Evolutionary conservation across 2,329 filamentous ascomycete species (phyloP), one percentile per base, ranked within the genome.

Genomic region (Westerdykella sp.): DNA sequence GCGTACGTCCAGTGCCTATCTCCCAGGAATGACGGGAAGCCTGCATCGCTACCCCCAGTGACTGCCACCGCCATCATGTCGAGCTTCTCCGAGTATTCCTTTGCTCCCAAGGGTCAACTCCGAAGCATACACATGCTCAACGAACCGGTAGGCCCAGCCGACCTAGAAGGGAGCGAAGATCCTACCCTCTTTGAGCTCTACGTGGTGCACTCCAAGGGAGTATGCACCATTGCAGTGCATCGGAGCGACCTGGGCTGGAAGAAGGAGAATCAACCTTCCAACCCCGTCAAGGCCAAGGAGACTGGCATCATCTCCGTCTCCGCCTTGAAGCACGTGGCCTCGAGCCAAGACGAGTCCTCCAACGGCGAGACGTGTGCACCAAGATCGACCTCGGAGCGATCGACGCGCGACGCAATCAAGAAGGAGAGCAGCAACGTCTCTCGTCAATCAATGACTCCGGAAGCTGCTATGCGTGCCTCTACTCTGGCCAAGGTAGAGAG

Each of bases 1-100:
- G 83, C 84, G 18, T 98, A 89, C 68, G 83, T 96, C 53, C 80
- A 85, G 63, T 84, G 84, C 49, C 75, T 96, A 45, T 81, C 84
- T 11, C 76, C 79, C 36, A 65, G 65, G 54, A 49, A 51, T 16
- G 56, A 62, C 34, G 50, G 45, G 36, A 41, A 43, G 16, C 85
- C 62, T 84, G 91, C 62, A 63, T 79, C 40, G 77, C 77, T 44
- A 43, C 87, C 87, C 6, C 85, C 85, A 65, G 89, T 91, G 41
- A 91, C 96, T 63, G 90, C 89, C 50, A 98, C 93, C 46, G 93
- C 93, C 54, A 95, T 96, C 66, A 89, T 98, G 75, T 97, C 90
- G 69, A 93, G 91, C 56, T 84, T 98, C 56, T 85, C 91, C 37
- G 93, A 98, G 73, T 93, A 95, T 66, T 95, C 90, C 2, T 90